Evolutionary conservation across 768 basidiomycete species (phyloP).

Genomic region (Pleurotus platypus): DNA sequence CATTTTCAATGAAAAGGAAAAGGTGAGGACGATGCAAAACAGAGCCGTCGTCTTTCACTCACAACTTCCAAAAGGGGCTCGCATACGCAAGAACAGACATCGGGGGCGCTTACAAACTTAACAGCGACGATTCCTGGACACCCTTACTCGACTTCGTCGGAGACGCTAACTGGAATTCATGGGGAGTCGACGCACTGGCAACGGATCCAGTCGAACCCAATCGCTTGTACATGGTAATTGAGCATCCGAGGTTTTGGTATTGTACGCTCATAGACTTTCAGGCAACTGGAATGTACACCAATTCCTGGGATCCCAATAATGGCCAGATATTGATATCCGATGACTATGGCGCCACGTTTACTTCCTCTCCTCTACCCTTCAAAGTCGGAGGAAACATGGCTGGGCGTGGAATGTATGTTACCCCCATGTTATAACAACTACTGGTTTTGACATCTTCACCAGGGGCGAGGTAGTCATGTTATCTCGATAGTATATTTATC

Average conservation of each 20-base stretch:
- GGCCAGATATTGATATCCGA: conserved; percentile 59
- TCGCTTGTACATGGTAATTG: conserved; percentile 48
- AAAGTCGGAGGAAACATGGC: conserved; percentile 71
- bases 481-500: not conserved
- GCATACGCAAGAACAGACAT: conserved; percentile 66
- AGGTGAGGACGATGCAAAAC: conserved; percentile 17
- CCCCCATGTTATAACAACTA: not conserved
- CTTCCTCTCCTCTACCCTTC: conserved; percentile 49
- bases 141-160: conserved; percentile 54
- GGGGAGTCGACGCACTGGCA: conserved; percentile 60
- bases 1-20: conserved; percentile 58
- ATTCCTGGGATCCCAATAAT: conserved; percentile 59
- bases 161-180: conserved; percentile 50
- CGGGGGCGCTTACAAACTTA: conserved; percentile 61
- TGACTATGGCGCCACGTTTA: conserved; percentile 53
- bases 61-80: conserved; percentile 35
- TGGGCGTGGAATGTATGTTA: conserved; percentile 54
- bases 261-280: conserved; percentile 13
- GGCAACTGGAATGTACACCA: conserved; percentile 62
- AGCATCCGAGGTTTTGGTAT: not conserved
- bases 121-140: conserved; percentile 55
- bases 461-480: conserved; percentile 42
- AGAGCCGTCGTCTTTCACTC: not conserved
- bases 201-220: conserved; percentile 56
- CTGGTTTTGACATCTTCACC: conserved; percentile 4